Evolutionary conservation across 176 grass and related monocot species (phyloP).

Genomic region (maize (Zea mays)): Zm-B73-REFERENCE-NAM-5.0 NC_050096.1:292020501-292021000

Average conservation of each 20-base stretch:
- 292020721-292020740: slow-evolving; percentile 16
- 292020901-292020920: neutral
- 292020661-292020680: neutral
- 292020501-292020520: neutral
- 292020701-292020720: neutral
- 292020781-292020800: neutral
- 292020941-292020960: neutral
- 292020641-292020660: neutral
- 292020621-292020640: neutral
- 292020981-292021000: neutral
- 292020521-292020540: neutral
- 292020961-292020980: neutral
- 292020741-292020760: neutral
- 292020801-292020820: neutral
- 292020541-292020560: slow-evolving; percentile 29
- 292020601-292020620: slow-evolving; percentile 49
- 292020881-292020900: neutral
- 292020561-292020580: slow-evolving; percentile 70
- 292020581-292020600: slow-evolving; percentile 51
- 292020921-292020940: neutral
- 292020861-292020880: neutral
- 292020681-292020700: slow-evolving; percentile 5
- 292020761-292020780: neutral
- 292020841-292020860: neutral
- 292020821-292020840: neutral